A percentile compares a stretch with the other conserved stretches of the same genome.
These are phyloP conservation scores for Limnanthes douglasii DNA, from an alignment of 345 rosid species.

Conservation along the genomic window DNA sequence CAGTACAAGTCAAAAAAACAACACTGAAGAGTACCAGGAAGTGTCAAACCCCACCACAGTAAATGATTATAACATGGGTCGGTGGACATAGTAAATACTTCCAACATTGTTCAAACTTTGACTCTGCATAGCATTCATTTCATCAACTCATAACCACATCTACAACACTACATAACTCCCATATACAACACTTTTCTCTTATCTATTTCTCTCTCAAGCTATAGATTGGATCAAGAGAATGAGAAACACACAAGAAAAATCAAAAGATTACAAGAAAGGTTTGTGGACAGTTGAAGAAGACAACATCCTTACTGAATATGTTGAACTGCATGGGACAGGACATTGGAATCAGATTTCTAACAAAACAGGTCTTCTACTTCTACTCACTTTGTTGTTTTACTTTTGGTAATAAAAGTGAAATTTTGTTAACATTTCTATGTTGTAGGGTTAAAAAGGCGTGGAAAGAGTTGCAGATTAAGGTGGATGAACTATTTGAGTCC, in stretches of 20 bases:
- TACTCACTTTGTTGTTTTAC: neutral
- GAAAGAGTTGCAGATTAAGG: constrained; percentile 51
- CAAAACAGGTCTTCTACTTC: constrained; percentile 21
- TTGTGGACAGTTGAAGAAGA: constrained; percentile 56
- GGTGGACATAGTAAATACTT: too few species aligned
- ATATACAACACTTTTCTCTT: too few species aligned
- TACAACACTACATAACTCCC: too few species aligned
- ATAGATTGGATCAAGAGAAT: too few species aligned
- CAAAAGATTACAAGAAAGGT: constrained; percentile 29
- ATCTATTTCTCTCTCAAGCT: too few species aligned
- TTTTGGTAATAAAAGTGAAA: neutral
- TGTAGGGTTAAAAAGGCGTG: constrained; percentile 45
- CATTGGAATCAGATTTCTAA: constrained; percentile 41
- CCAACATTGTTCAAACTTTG: too few species aligned
- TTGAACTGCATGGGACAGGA: constrained; percentile 34
- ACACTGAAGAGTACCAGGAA: too few species aligned
- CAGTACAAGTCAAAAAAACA: too few species aligned
- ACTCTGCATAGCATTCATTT: too few species aligned
- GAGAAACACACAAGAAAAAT: constrained; percentile 13
- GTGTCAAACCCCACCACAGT: too few species aligned
- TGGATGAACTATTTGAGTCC: constrained; percentile 55
- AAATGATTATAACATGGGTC: too few species aligned
- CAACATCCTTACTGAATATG: constrained; percentile 34
- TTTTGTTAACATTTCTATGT: neutral
- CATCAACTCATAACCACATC: too few species aligned